Base-by-base conservation (phyloP, 306 rosid species). In the Vigna angularis region DNA sequence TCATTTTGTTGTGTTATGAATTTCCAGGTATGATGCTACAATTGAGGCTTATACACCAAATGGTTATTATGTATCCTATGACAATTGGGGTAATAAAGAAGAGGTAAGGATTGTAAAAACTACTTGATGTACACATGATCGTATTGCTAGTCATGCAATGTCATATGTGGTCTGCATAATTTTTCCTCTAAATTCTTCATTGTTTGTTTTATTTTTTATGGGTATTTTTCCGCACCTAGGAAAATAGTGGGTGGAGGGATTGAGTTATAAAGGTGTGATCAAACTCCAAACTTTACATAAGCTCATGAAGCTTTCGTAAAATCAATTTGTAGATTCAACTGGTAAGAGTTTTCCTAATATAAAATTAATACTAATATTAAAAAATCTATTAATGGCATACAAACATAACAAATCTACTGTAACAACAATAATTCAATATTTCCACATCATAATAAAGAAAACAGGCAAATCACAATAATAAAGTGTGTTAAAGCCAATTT, bases 41-140 rank as follows among this genome's bases (percentile, higher is more conserved):
- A 52, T 95, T 48, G 90, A 91, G 79, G 89, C 93, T 58, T 84
- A 86, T 79, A 87, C 98, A 68, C 89, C 88, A 28, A 91, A 87
- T 84, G 98, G 98, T 53, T 95, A 89, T 85, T 82, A 82, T 63
- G 93, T 95, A 80, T 5, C 67, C 57, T 95, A 91, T 85, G 96
- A 89, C 62, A 87, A 26, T 65, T 95, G 98, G 98, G 98, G 98
- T 56, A 95, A 95, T 78, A 87, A 78, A 86, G 98, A 95, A 91
- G 98, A 95, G 98, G 98, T 95, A 86, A 72, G 82, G 15, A 45
- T 73, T 80, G 51, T 79, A 20, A 24, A 9, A 69, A 44, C 71
- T 79, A 53, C 65, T 34, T 59, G 56, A 58, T 83, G 14, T 47
- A 57, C 47, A 11, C 26, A 45, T 11, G 47, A 64, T 64, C 36